Evolutionary conservation across 1,284 basidiomycete species (phyloP).

Genomic region (Pseudozyma tsukubaensis): DNA sequence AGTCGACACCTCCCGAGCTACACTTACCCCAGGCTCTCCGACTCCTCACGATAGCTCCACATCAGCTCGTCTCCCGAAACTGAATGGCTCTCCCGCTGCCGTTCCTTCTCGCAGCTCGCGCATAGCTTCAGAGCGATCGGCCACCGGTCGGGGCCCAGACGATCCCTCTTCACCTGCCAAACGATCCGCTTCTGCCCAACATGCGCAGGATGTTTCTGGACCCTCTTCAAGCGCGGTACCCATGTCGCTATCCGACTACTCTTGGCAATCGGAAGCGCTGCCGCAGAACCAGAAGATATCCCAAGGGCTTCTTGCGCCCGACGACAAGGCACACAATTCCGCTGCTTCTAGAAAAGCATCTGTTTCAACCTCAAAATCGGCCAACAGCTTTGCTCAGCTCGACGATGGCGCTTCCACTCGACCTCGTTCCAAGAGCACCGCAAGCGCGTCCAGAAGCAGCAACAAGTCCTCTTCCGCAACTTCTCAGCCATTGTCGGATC

Average conservation of each 20-base stretch:
- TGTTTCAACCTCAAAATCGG: conserved; percentile 20
- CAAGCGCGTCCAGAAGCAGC: conserved; percentile 9
- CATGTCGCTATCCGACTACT: conserved; percentile 7
- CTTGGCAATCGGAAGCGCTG: conserved; percentile 2
- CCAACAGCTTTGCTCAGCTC: conserved; percentile 7
- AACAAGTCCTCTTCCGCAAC: background rate
- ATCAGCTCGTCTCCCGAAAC: conserved; percentile 1
- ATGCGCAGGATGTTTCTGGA: background rate
- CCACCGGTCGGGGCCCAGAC: background rate
- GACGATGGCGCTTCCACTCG: conserved; percentile 12
- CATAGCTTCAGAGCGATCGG: conserved; percentile 4
- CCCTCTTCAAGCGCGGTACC: background rate
- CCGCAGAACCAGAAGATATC: conserved; percentile 1
- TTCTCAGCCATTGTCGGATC: conserved; percentile 2
- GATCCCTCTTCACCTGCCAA: background rate
- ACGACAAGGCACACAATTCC: too few species aligned
- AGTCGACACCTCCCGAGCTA: background rate
- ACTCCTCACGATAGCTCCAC: background rate
- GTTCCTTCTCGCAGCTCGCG: background rate
- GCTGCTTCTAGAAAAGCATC: background rate
- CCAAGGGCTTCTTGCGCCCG: background rate
- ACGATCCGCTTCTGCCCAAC: conserved; percentile 7
- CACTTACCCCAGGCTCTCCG: background rate
- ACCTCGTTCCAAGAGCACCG: conserved; percentile 32
- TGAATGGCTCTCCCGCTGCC: too few species aligned